These are phyloP conservation scores for Suaeda aralocaspica DNA, from an alignment of 148 eudicot genomes.

Conservation along the genomic window DNA sequence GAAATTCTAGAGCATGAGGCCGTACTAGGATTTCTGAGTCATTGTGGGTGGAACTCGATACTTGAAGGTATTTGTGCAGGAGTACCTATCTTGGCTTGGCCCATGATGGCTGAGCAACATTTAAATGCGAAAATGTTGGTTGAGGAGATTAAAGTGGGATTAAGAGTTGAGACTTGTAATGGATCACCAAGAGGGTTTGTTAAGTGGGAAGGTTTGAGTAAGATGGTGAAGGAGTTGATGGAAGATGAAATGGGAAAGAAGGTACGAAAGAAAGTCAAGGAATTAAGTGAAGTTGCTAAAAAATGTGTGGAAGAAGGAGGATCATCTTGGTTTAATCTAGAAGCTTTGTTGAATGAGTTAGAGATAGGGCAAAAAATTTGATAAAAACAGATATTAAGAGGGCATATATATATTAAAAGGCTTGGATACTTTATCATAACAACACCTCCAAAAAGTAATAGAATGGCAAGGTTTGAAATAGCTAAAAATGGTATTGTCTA, in stretches of 20 bases:
- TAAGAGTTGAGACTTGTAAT: constrained; percentile 48
- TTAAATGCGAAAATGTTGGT: constrained; percentile 61
- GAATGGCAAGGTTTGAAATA: no score
- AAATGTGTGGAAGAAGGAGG: constrained; percentile 57
- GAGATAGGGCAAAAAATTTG: constrained; percentile 1
- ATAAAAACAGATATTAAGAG: no score
- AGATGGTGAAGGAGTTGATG: constrained; percentile 51
- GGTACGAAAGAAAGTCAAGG: constrained; percentile 39
- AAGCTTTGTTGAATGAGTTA: constrained; percentile 39
- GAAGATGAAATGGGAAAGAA: constrained; percentile 49
- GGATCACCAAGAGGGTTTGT: constrained; percentile 61
- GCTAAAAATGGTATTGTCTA: no score
- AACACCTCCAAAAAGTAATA: no score
- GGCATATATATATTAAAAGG: no score
- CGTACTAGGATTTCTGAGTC: constrained; percentile 56
- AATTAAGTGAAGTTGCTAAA: constrained; percentile 38
- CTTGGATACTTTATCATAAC: no score
- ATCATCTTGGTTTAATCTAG: constrained; percentile 52
- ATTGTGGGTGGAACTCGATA: constrained; percentile 85
- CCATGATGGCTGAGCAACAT: constrained; percentile 73
- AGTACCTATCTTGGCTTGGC: constrained; percentile 72
- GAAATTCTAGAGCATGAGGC: constrained; percentile 42
- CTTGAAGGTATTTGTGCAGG: constrained; percentile 57
- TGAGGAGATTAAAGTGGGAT: constrained; percentile 62
- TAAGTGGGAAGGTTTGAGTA: constrained; percentile 37